These are phyloP conservation scores for Rhododendron mucronatum DNA, from an alignment of 148 eudicot genomes.

Conservation along the genomic window DNA sequence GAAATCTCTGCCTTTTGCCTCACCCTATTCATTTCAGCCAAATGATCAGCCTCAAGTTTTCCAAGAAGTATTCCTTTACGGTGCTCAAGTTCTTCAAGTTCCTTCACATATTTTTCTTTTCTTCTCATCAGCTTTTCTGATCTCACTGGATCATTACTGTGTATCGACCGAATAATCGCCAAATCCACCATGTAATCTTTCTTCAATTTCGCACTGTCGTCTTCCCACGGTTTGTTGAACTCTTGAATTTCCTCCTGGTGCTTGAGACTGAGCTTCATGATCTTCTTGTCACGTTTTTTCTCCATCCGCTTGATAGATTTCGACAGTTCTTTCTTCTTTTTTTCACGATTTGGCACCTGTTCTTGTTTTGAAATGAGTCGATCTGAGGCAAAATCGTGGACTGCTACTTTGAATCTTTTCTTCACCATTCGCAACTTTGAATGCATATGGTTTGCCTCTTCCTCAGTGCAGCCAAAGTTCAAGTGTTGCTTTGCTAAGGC, in stretches of 20 bases:
- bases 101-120: slow-evolving; percentile 34
- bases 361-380: not conserved
- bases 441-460: slow-evolving; percentile 43
- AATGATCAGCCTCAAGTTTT: slow-evolving; percentile 42
- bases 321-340: slow-evolving; percentile 8
- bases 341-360: slow-evolving; percentile 7
- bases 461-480: slow-evolving; percentile 51
- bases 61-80: slow-evolving; percentile 28
- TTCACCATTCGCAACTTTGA: slow-evolving; percentile 39
- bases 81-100: slow-evolving; percentile 34
- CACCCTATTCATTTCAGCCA: slow-evolving; percentile 34
- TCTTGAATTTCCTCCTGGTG: slow-evolving; percentile 42
- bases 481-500: slow-evolving; percentile 40
- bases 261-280: slow-evolving; percentile 28
- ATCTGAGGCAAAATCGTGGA: slow-evolving; percentile 17
- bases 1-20: slow-evolving; percentile 24
- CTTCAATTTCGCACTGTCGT: slow-evolving; percentile 32
- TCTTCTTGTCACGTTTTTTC: slow-evolving; percentile 33
- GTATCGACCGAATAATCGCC: slow-evolving; percentile 29
- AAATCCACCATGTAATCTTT: slow-evolving; percentile 29
- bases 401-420: slow-evolving; percentile 27
- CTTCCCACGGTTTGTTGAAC: slow-evolving; percentile 35
- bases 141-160: slow-evolving; percentile 28
- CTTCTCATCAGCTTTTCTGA: slow-evolving; percentile 35
- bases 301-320: slow-evolving; percentile 21